Conservation (phyloP, 1,284 basidiomycete species). For the Pholiota adiposa region DNA sequence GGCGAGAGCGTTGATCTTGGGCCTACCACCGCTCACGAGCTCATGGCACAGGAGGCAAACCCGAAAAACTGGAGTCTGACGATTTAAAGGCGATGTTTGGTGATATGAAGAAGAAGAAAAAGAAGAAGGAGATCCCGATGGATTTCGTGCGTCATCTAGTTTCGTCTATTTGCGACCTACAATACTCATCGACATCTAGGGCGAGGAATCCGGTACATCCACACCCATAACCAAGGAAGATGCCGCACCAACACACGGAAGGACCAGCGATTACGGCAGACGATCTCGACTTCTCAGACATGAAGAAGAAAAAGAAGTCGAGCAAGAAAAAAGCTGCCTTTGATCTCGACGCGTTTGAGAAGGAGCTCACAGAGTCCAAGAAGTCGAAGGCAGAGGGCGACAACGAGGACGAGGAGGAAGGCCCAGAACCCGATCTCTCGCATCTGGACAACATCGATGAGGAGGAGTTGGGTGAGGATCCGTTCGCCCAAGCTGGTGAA, state of each 20-base stretch:
- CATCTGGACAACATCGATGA: constrained; percentile 77
- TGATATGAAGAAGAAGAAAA: constrained; percentile 91
- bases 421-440: constrained; percentile 61
- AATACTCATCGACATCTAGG: constrained; percentile 38
- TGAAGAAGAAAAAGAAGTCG: constrained; percentile 87
- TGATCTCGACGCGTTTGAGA: constrained; percentile 87
- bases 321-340: constrained; percentile 77
- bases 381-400: constrained; percentile 54
- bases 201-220: constrained; percentile 64
- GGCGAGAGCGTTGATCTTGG: constrained; percentile 77
- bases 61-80: constrained; percentile 62
- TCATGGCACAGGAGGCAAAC: constrained; percentile 56
- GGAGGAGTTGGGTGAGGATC: constrained; percentile 83
- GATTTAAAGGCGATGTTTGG: constrained; percentile 86
- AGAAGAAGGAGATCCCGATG: constrained; percentile 87
- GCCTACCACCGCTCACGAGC: constrained; percentile 74
- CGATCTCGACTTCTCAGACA: constrained; percentile 81
- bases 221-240: constrained; percentile 53
- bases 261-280: constrained; percentile 44
- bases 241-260: constrained; percentile 42
- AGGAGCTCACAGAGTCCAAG: constrained; percentile 77
- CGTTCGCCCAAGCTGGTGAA: constrained; percentile 69
- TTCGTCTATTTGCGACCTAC: constrained; percentile 10
- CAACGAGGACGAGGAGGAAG: constrained; percentile 66
- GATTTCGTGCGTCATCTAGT: constrained; percentile 82